Evolutionary conservation across 257 asterid species (phyloP), one percentile per base, ranked within the genome.

Genomic region (Solanum piurae): DNA sequence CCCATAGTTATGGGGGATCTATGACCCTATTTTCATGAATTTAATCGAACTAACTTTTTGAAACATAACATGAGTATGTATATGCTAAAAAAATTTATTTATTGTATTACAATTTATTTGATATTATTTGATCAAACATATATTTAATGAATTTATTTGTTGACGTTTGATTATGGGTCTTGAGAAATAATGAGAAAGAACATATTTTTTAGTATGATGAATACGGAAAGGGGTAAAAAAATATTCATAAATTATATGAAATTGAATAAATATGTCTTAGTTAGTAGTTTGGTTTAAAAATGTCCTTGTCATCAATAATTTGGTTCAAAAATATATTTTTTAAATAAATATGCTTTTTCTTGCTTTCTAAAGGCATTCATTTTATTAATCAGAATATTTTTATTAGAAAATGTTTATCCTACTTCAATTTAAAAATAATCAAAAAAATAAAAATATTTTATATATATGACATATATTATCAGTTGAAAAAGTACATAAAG

Each of bases 301-400:
- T 23, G 1, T 62, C 6, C 1, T 0, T 62, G 0, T 0, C 0
- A 0, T 23, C 12, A 0, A 62, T 9, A 1, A 10, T 23, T 62
- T 62, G 1, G 16, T 62, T 25, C 3, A 4, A 58, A 58, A 58
- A 58, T 58, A 44, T 44, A 1, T 44, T 12, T 52, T 52, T 16
- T 0, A 6, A 52, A 62, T 9, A 20, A 21, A 58, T 58, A 58
- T 21, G 0, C 3, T 21, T 21, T 20, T 3, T 58, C 0, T 55
- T 55, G 1, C 29, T 62, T 62, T 62, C 6, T 23, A 10, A 62
- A 62, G 3, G 5, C 10, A 58, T n/a, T 4, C 14, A n/a, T 62
- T 4, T 62, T n/a, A 1, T 25, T 4, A 62, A 62, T 62, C 7
- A 4, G 1, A 46, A 58, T 7, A 10, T 2, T 60, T 60, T 60